Evolutionary conservation across 1,139 yeast species (phyloP).

Genomic region (Yarrowia galli): DNA sequence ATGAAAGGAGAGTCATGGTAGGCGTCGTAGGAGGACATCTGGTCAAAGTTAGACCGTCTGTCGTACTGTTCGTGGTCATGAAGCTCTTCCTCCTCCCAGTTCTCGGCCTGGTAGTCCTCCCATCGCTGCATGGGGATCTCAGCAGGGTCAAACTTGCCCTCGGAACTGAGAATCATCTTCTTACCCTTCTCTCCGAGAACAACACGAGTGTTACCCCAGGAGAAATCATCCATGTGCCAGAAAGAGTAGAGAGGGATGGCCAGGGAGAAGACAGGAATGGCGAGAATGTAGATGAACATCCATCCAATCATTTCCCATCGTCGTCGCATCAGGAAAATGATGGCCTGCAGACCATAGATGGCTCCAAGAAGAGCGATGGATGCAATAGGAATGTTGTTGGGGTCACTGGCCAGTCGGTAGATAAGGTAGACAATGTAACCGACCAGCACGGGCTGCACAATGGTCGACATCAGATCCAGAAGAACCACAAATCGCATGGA

Average conservation of each 20-base stretch:
- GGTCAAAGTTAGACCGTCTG: constrained; percentile 28
- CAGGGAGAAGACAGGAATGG: constrained; percentile 53
- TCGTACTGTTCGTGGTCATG: constrained; percentile 40
- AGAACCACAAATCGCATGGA: constrained; percentile 55
- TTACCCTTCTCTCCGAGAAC: constrained; percentile 55
- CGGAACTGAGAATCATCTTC: constrained; percentile 50
- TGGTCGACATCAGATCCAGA: constrained; percentile 53
- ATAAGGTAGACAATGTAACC: constrained; percentile 54
- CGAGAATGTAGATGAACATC: constrained; percentile 54
- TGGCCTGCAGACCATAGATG: constrained; percentile 54
- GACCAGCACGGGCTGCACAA: constrained; percentile 55
- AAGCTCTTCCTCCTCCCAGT: constrained; percentile 45
- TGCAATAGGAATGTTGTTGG: constrained; percentile 51
- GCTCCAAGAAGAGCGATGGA: constrained; percentile 53
- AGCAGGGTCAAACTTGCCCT: constrained; percentile 54
- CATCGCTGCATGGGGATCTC: constrained; percentile 53
- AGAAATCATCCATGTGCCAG: constrained; percentile 57
- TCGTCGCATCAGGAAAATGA: constrained; percentile 52
- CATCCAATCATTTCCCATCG: constrained; percentile 58
- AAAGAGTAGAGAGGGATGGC: constrained; percentile 54
- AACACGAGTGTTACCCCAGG: constrained; percentile 57
- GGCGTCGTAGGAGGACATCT: constrained; percentile 33
- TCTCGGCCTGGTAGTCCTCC: constrained; percentile 53
- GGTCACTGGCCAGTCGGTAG: constrained; percentile 49
- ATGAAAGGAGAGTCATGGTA: constrained; percentile 37